phyloP scores from a whole-genome alignment of 345 rosid genomes.

The Draba incana region DNA sequence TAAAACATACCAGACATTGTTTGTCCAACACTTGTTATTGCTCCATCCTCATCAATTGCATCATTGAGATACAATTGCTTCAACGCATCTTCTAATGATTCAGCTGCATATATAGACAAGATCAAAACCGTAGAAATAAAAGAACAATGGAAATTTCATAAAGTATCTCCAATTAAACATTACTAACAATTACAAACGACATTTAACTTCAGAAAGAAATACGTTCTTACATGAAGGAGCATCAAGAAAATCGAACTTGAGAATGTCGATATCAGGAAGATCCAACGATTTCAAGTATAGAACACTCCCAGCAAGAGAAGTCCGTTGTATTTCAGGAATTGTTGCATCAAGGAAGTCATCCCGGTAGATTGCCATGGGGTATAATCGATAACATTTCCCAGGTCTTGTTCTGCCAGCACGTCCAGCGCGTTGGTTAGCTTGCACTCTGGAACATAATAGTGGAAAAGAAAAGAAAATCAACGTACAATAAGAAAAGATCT shows the following conservation, averaged over 20 bases:
- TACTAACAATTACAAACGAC: not conserved
- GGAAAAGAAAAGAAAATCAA: slow-evolving; percentile 12
- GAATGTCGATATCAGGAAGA: slow-evolving; percentile 88
- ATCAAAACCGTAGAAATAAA: slow-evolving; percentile 14
- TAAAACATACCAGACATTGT: slow-evolving; percentile 82
- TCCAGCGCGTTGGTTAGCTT: slow-evolving; percentile 98
- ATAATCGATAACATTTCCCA: slow-evolving; percentile 93
- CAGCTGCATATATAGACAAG: slow-evolving; percentile 55
- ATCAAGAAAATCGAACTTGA: slow-evolving; percentile 95
- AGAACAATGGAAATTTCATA: slow-evolving; percentile 1
- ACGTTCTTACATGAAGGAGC: slow-evolving; percentile 79
- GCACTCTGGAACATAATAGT: slow-evolving; percentile 63
- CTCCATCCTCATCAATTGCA: slow-evolving; percentile 87
- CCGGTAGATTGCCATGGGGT: slow-evolving; percentile 69
- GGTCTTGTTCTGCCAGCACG: slow-evolving; percentile 98
- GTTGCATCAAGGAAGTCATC: slow-evolving; percentile 91
- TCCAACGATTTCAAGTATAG: slow-evolving; percentile 92
- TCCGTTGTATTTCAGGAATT: slow-evolving; percentile 93
- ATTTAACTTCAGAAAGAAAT: slow-evolving; percentile 18
- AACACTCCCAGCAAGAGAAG: slow-evolving; percentile 94
- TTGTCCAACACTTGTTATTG: slow-evolving; percentile 75
- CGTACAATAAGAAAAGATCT: slow-evolving; percentile 19
- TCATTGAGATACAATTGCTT: slow-evolving; percentile 91
- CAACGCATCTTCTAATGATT: slow-evolving; percentile 84
- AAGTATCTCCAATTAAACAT: not conserved